Conservation (phyloP, 1,139 yeast genomes). For the Pneumocystis jirovecii region DNA sequence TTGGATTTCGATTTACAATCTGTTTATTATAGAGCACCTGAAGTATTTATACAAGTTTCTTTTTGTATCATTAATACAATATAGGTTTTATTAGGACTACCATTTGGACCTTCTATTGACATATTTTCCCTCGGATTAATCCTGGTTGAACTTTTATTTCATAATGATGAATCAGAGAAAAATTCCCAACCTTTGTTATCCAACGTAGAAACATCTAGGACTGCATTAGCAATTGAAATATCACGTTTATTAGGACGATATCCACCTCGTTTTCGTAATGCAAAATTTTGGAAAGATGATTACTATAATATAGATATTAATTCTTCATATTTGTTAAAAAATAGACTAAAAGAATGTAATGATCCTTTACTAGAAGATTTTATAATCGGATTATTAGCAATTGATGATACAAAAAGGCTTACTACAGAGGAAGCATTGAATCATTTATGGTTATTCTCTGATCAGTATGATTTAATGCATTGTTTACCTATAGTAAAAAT, state of each 20-base stretch:
- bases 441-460: neutral
- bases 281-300: neutral
- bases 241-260: neutral
- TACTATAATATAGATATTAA: neutral
- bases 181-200: neutral
- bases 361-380: neutral
- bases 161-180: neutral
- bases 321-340: neutral
- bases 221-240: conserved; percentile 12
- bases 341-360: neutral
- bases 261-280: neutral
- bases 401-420: neutral
- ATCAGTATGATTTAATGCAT: neutral
- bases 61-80: neutral
- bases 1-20: conserved; percentile 5
- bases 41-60: neutral
- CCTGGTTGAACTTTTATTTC: conserved; percentile 1
- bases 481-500: neutral
- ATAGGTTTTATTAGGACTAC: conserved; percentile 3
- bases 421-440: neutral
- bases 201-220: conserved; percentile 1
- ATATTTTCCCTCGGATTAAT: conserved; percentile 3
- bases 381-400: neutral
- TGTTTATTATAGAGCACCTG: conserved; percentile 4
- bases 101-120: conserved; percentile 5